phyloP scores from a whole-genome alignment of 1,284 basidiomycete genomes.

The Phylloporus sp. region DNA sequence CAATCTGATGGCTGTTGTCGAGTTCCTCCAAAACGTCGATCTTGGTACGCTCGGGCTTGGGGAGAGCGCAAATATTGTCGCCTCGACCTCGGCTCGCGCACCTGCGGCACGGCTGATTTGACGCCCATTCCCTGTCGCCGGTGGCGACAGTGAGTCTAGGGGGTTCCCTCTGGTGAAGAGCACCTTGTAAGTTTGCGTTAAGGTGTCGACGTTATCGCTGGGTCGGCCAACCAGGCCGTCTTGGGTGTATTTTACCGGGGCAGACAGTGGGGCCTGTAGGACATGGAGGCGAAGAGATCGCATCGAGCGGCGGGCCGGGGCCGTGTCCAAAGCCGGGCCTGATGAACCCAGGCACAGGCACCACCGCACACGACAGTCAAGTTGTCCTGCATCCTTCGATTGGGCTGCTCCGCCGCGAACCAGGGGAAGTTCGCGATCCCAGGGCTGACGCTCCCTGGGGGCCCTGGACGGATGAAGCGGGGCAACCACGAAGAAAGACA shows the following conservation, averaged over 20 bases:
- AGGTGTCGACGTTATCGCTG: slow-evolving; percentile 82
- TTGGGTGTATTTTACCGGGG: slow-evolving; percentile 69
- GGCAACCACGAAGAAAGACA: slow-evolving; percentile 57
- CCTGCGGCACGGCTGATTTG: slow-evolving; percentile 75
- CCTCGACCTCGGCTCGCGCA: too few relatives aligned
- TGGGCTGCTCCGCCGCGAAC: slow-evolving; percentile 68
- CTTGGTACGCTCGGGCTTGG: slow-evolving; percentile 80
- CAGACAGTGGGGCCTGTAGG: slow-evolving; percentile 31
- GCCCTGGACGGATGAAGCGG: slow-evolving; percentile 37
- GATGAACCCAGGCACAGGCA: too few relatives aligned
- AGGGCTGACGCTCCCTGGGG: slow-evolving; percentile 67
- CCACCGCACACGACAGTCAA: too few relatives aligned
- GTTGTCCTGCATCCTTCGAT: slow-evolving; percentile 49
- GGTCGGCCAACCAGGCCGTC: slow-evolving; percentile 62
- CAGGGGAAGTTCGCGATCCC: slow-evolving; percentile 84
- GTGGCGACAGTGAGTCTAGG: neutral
- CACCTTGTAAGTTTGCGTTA: slow-evolving; percentile 62
- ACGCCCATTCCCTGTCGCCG: slow-evolving; percentile 50
- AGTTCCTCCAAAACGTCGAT: slow-evolving; percentile 93
- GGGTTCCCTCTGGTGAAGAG: slow-evolving; percentile 17
- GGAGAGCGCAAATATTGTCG: slow-evolving; percentile 53
- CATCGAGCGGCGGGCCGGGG: neutral
- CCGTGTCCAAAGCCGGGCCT: neutral
- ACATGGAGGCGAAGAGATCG: too few relatives aligned
- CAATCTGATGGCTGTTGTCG: slow-evolving; percentile 57